Base-by-base conservation (phyloP, 441 rosid genomes). In the Gossypium gossypioides region DNA sequence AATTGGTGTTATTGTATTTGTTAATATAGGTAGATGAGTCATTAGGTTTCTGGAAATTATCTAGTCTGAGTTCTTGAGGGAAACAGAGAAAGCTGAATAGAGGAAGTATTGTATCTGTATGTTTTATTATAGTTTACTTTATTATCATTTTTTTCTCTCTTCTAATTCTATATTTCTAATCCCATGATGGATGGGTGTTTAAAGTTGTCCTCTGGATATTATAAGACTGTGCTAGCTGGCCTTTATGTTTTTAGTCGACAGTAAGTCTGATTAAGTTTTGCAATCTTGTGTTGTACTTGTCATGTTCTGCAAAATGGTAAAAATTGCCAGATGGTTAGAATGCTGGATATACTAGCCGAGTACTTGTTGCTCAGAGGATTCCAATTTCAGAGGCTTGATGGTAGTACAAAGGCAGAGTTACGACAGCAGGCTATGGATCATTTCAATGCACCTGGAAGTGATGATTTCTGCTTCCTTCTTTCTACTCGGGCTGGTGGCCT, bases 401-500 rank as follows among this genome's bases (percentile, higher is more conserved):
- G 99, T 73, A 93, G 98, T 81, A 96, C 99, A 32, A 96, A 96
- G 85, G 89, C 98, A 24, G 98, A 96, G 87, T 76, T 96, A 78
- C 91, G 99, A 51, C 97, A 91, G 72, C 98, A 93, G 77, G 98
- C 99, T 61, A 96, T 96, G 97, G 98, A 93, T 60, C 99, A 93
- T 81, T 96, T 93, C 79, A 96, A 96, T 64, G 99, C 98, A 70
- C 96, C 97, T 79, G 95, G 95, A 48, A 96, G 97, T 86, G 98
- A 93, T 74, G 97, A 93, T 89, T 96, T 96, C 75, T 91, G 97
- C 86, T 96, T 96, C 81, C 97, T 96, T 77, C 95, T 96, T 76
- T 96, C 99, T 22, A 96, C 99, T 68, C 87, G 99, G 69, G 98
- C 98, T 72, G 98, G 99, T 78, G 99, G 99, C 77, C 91, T 96